These are phyloP conservation scores for Russula virescens DNA, from an alignment of 768 basidiomycete genomes.

Conservation along the genomic window DNA sequence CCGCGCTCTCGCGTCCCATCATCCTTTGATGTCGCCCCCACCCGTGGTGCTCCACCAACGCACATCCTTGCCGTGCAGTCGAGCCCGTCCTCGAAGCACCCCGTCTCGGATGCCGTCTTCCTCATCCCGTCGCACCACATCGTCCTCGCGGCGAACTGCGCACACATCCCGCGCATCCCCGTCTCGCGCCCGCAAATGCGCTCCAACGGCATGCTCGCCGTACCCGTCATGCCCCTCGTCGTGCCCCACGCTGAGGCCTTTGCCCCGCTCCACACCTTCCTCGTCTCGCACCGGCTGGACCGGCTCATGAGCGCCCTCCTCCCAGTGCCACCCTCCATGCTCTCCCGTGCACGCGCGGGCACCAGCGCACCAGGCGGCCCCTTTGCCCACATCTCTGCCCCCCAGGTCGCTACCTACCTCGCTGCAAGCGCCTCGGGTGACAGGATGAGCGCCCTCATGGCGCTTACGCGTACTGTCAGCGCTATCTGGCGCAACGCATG, in stretches of 20 bases:
- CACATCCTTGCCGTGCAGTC: constrained; percentile 36
- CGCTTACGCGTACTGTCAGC: constrained; percentile 44
- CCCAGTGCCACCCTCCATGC: constrained; percentile 40
- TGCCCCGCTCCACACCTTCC: constrained; percentile 53
- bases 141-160: constrained; percentile 55
- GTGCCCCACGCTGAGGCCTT: constrained; percentile 70
- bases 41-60: constrained; percentile 7
- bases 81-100: constrained; percentile 34
- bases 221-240: constrained; percentile 66
- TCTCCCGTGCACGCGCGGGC: constrained; percentile 12
- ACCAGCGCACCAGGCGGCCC: constrained; percentile 21
- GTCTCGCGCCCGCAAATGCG: constrained; percentile 25
- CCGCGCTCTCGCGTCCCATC: constrained; percentile 21
- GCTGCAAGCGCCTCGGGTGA: constrained; percentile 27
- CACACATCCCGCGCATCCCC: constrained; percentile 49
- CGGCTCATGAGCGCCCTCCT: constrained; percentile 58
- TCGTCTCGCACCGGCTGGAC: constrained; percentile 61
- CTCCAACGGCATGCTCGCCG: constrained; percentile 25
- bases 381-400: constrained; percentile 25
- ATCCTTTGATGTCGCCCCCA: constrained; percentile 16
- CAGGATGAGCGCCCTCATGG: constrained; percentile 41
- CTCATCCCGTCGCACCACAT: constrained; percentile 60
- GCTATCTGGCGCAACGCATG: constrained; percentile 71
- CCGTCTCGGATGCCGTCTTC: constrained; percentile 34
- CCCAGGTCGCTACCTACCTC: constrained; percentile 25